These are phyloP conservation scores for Cadophora sp. DNA, from an alignment of 2,329 filamentous ascomycete species.

Conservation along the genomic window DNA sequence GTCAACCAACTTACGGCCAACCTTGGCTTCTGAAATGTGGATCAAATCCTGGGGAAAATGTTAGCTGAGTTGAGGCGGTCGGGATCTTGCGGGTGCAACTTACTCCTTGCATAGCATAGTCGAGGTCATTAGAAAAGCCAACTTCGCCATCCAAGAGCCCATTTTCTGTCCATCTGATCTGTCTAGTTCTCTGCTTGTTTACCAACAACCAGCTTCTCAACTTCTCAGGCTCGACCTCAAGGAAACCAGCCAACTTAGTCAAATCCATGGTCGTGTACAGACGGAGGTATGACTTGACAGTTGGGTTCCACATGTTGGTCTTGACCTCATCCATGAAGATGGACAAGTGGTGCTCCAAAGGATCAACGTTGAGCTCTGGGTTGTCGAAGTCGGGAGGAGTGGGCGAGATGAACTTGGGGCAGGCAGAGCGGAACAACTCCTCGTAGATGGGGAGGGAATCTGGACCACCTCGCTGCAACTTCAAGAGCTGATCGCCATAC, in stretches of 20 bases:
- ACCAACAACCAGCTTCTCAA: conserved; percentile 92
- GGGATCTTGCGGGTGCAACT: conserved; percentile 48
- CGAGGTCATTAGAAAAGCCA: conserved; percentile 91
- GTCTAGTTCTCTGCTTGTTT: conserved; percentile 98
- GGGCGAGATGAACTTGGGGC: conserved; percentile 99
- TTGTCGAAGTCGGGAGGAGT: conserved; percentile 98
- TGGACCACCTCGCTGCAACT: conserved; percentile 94
- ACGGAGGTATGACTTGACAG: conserved; percentile 97
- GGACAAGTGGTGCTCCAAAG: conserved; percentile 93
- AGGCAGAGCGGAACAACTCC: conserved; percentile 96
- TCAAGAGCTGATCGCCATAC: conserved; percentile 97
- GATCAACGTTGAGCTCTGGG: conserved; percentile 94
- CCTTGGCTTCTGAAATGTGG: conserved; percentile 98
- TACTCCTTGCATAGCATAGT: conserved; percentile 95
- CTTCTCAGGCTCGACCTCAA: conserved; percentile 96
- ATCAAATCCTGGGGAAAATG: conserved; percentile 76
- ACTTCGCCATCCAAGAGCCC: conserved; percentile 90
- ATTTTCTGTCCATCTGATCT: conserved; percentile 92
- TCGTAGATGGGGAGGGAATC: conserved; percentile 96
- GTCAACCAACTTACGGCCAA: conserved; percentile 94
- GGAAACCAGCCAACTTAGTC: conserved; percentile 96
- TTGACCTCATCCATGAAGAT: conserved; percentile 99
- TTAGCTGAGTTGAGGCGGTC: conserved; percentile 31
- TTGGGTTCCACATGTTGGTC: conserved; percentile 98
- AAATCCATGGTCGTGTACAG: conserved; percentile 99